These are phyloP conservation scores for Yamadazyma tumulicola DNA, from an alignment of 805 yeast species.

Conservation along the genomic window DNA sequence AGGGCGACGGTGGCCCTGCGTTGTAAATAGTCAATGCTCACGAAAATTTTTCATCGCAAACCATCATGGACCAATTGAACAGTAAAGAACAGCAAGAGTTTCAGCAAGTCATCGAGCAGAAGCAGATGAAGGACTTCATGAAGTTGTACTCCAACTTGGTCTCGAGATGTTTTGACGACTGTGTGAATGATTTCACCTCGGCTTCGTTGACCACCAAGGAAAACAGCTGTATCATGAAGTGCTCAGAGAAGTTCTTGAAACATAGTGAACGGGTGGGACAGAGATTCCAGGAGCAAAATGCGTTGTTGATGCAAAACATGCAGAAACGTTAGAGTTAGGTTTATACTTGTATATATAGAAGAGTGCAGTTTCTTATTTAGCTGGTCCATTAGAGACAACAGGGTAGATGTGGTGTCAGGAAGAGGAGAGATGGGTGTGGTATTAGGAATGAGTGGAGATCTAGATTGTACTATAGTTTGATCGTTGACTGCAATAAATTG, in stretches of 20 bases:
- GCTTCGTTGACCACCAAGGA: constrained; percentile 82
- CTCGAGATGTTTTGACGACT: constrained; percentile 94
- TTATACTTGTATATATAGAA: too few species aligned
- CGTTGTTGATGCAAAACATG: constrained; percentile 71
- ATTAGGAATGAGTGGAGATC: too few species aligned
- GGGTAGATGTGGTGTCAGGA: too few species aligned
- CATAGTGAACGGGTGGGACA: constrained; percentile 98
- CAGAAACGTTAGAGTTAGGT: constrained; percentile 18
- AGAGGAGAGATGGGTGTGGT: too few species aligned
- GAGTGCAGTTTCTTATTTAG: too few species aligned
- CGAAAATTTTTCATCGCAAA: constrained; percentile 4
- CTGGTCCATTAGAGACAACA: too few species aligned
- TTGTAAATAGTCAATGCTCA: constrained; percentile 2
- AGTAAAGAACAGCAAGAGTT: constrained; percentile 95
- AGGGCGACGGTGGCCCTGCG: neutral
- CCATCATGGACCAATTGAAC: constrained; percentile 87
- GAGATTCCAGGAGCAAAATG: constrained; percentile 97
- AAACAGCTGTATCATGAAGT: constrained; percentile 78
- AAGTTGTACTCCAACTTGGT: constrained; percentile 90
- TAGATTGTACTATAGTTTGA: too few species aligned
- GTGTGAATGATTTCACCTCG: constrained; percentile 98
- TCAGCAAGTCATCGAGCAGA: constrained; percentile 91
- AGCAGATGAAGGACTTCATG: constrained; percentile 99
- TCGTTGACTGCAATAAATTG: too few species aligned
- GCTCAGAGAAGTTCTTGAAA: constrained; percentile 96